Base-by-base conservation (phyloP, 768 basidiomycete species). In the Termitomyces sp. region DNA sequence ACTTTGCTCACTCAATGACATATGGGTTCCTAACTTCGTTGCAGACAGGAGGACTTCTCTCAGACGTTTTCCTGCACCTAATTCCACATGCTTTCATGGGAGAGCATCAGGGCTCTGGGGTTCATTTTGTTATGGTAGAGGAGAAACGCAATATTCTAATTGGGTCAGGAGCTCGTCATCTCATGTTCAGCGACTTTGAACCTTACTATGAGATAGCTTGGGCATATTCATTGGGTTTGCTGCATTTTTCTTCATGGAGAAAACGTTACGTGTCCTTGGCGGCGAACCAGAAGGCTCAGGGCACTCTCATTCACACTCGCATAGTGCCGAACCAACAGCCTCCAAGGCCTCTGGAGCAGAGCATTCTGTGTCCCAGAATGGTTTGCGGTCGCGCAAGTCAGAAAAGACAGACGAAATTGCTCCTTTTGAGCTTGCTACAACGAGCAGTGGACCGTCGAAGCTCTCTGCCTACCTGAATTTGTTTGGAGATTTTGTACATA, bases 61-160 rank as follows among this genome's bases (percentile, higher is more conserved):
- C 93, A 5, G 93, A 97, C 68, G 92, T 95, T 41, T 93, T 94
- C 70, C 73, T 97, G 48, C 93, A 96, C 67, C 82, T 96, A 35
- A 84, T 96, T 52, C 93, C 93, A 21, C 93, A 95, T 67, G 81
- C 88, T 9, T 96, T 96, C 70, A 87, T 93, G 77, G 93, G 93
- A 32, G 93, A 94, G 64, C 81, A 86, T 65, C 84, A 87, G 62
- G 85, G 82, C 54, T 72, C 76, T 40, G 83, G 84, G 28, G 86
- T 87, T 14, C 85, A 87, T 55, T 80, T 93, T 56, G 79, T 93
- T 40, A 81, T 93, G 74, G 88, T 95, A 6, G 90, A 95, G 68
- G 89, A 93, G 66, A 93, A 92, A 71, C 77, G 92, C 58, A 95
- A 95, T 69, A 91, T 97, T 60, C 71, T 95, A 41, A 83, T 94